These are phyloP conservation scores for Pythium catenulatum DNA, from an alignment of 352 stramenopile genomes.

Conservation along the genomic window DNA sequence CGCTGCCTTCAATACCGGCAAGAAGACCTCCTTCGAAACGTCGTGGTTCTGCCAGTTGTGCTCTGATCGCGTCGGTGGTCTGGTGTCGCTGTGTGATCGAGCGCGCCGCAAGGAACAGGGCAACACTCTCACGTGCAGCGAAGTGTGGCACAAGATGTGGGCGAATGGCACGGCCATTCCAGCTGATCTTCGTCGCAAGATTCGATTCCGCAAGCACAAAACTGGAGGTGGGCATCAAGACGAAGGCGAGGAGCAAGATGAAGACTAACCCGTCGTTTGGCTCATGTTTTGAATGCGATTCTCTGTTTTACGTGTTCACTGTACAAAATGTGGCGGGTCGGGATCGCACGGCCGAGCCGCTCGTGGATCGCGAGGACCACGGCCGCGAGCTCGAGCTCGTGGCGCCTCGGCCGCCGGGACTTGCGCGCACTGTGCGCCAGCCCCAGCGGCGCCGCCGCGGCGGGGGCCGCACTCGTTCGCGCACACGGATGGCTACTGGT, in stretches of 20 bases:
- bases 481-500: too few relatives aligned
- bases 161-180: background rate
- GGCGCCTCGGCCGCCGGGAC: too few relatives aligned
- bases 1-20: background rate
- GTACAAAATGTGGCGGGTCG: too few relatives aligned
- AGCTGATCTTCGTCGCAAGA: background rate
- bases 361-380: too few relatives aligned
- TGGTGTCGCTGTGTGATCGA: background rate
- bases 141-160: conserved; percentile 9
- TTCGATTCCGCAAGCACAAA: conserved; percentile 1
- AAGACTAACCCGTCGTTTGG: too few relatives aligned
- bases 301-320: too few relatives aligned
- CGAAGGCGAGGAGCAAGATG: background rate
- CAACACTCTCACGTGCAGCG: conserved; percentile 1
- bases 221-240: background rate
- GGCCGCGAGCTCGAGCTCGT: too few relatives aligned
- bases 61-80: background rate
- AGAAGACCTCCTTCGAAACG: background rate
- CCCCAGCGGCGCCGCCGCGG: too few relatives aligned
- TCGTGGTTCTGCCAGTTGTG: background rate
- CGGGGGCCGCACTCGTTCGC: too few relatives aligned
- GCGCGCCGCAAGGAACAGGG: background rate
- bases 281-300: too few relatives aligned
- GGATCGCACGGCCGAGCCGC: too few relatives aligned
- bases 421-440: too few relatives aligned